These are phyloP conservation scores for Coemansia sp. DNA, from an alignment of 192 early-diverging fungal species.

Conservation along the genomic window DNA sequence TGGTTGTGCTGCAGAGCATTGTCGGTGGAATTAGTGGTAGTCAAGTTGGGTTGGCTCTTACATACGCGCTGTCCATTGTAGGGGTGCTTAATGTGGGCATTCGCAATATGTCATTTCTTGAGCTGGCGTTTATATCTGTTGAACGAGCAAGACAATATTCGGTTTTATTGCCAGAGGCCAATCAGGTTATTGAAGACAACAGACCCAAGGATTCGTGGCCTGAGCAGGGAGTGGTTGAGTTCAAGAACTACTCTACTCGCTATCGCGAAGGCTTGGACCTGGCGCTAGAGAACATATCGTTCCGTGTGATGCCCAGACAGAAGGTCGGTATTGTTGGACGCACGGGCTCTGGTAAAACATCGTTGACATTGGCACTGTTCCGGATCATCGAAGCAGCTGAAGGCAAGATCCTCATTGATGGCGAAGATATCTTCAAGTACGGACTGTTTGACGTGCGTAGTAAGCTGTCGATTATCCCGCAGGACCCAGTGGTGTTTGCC, in stretches of 20 bases:
- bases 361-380: constrained; percentile 58
- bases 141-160: constrained; percentile 39
- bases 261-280: constrained; percentile 78
- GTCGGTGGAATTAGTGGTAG: constrained; percentile 51
- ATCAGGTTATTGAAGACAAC: constrained; percentile 60
- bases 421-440: constrained; percentile 59
- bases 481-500: constrained; percentile 77
- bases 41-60: constrained; percentile 70
- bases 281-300: constrained; percentile 61
- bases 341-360: constrained; percentile 62
- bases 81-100: constrained; percentile 69
- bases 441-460: constrained; percentile 58
- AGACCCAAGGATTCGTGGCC: constrained; percentile 71
- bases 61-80: constrained; percentile 77
- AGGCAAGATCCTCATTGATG: constrained; percentile 69
- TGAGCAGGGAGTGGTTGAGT: constrained; percentile 68
- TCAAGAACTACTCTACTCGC: constrained; percentile 74
- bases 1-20: constrained; percentile 57
- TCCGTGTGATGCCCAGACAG: constrained; percentile 46
- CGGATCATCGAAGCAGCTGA: constrained; percentile 61
- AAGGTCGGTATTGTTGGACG: constrained; percentile 10
- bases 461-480: constrained; percentile 81
- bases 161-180: constrained; percentile 61
- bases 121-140: constrained; percentile 58
- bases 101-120: constrained; percentile 66